Evolutionary conservation across 2,329 filamentous ascomycete genomes (phyloP).

Genomic region (Penicillium oxalicum): DNA sequence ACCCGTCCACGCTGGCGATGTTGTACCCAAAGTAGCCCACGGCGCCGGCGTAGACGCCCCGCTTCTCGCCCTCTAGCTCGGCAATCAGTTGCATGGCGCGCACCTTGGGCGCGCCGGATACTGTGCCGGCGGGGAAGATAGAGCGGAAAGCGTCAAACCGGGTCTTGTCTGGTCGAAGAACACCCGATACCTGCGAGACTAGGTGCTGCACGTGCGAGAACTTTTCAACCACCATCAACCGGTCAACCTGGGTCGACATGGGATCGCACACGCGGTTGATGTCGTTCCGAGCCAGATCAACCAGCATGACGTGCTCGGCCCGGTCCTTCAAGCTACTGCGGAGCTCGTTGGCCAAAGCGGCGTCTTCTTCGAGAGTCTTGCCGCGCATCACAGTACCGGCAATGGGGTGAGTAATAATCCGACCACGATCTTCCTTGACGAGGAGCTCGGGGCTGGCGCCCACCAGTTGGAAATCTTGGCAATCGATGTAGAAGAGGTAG

Average conservation of each 20-base stretch:
- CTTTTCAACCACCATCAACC: constrained; percentile 86
- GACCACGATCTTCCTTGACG: constrained; percentile 79
- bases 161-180: constrained; percentile 75
- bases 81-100: constrained; percentile 95
- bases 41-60: constrained; percentile 90
- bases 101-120: constrained; percentile 92
- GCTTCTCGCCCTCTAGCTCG: constrained; percentile 87
- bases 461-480: constrained; percentile 86
- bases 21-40: constrained; percentile 95
- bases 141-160: constrained; percentile 93
- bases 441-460: constrained; percentile 92
- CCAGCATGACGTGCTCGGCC: constrained; percentile 94
- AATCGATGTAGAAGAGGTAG: constrained; percentile 94
- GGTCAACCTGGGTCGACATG: constrained; percentile 79
- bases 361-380: constrained; percentile 73
- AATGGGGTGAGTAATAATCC: constrained; percentile 94
- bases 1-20: constrained; percentile 59
- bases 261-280: constrained; percentile 94
- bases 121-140: constrained; percentile 95
- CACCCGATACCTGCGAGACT: constrained; percentile 88
- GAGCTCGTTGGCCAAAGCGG: constrained; percentile 68
- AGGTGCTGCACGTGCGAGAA: constrained; percentile 98
- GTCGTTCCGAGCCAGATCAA: constrained; percentile 92
- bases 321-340: constrained; percentile 80
- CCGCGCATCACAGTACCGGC: constrained; percentile 91